Base-by-base conservation (phyloP, 1,284 basidiomycete species). In the Mycena sp. region DNA sequence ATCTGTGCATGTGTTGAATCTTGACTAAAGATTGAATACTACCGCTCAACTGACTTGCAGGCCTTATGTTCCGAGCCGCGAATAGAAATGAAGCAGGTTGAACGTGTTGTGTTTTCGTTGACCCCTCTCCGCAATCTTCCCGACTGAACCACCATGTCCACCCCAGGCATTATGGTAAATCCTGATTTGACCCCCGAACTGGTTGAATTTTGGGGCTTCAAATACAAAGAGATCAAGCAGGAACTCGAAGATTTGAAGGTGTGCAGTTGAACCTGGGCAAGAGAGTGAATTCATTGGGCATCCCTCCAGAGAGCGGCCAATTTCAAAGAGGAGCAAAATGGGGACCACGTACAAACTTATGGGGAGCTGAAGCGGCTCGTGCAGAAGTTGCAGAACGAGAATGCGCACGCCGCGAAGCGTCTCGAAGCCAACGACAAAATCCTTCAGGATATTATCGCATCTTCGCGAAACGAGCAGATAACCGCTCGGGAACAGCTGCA, bases 121-220 rank as follows among this genome's bases (percentile, higher is more conserved):
- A n/a, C n/a, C n/a, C n/a, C n/a, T n/a, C n/a, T n/a, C n/a, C n/a
- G n/a, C n/a, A n/a, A n/a, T n/a, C n/a, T n/a, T n/a, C n/a, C n/a
- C n/a, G n/a, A n/a, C 32, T 43, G 28, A 37, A 35, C 41, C 30
- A 41, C 25, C 50, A 61, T 61, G 53, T 50, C 59, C 9, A 28
- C 26, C 4, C 21, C 53, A 29, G 52, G 25, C 35, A 55, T 55
- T 19, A 29, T 43, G 11, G 16, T 61, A 17, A 38, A 19, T 19
- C 16, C 59, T 5, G 37, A 49, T 25, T 17, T 61, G 41, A 55
- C 67, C 23, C 43, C 62, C 2, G 63, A 69, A 30, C 19, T 69
- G 35, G 58, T 63, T 25, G 68, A 69, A 43, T 69, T 69, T 50
- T 69, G 68, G 68, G 65, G 62, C 7, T 48, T 53, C 25, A 67